phyloP scores from a whole-genome alignment of 2,329 filamentous ascomycete genomes.

The Ampelomyces quisqualis region DNA sequence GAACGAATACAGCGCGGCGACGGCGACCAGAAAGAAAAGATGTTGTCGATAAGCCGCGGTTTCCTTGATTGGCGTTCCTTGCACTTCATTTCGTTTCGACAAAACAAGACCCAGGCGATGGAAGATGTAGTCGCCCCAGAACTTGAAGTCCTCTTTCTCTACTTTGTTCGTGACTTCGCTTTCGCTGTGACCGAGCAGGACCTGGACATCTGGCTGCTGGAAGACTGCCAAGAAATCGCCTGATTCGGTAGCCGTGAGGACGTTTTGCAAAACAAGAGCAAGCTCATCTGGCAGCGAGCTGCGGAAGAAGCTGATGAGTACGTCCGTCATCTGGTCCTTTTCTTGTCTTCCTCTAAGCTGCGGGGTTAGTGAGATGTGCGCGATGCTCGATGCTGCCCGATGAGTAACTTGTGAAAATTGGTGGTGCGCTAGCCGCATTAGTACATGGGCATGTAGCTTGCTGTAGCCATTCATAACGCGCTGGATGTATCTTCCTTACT shows the following conservation, averaged over 20 bases:
- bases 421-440: constrained; percentile 27
- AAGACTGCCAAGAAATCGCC: constrained; percentile 48
- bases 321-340: constrained; percentile 44
- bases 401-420: constrained; percentile 36
- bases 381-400: constrained; percentile 17
- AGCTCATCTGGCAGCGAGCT: constrained; percentile 47
- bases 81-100: constrained; percentile 31
- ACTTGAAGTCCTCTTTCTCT: constrained; percentile 34
- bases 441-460: no score
- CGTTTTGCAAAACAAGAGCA: constrained; percentile 38
- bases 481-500: no score
- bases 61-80: constrained; percentile 26
- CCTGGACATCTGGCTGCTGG: constrained; percentile 42
- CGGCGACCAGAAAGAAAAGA: constrained; percentile 57
- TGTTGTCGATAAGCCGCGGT: constrained; percentile 45
- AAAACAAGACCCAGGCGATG: constrained; percentile 45
- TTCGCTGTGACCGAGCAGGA: constrained; percentile 45
- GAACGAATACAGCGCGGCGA: constrained; percentile 74
- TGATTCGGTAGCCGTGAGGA: constrained; percentile 44
- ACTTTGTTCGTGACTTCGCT: constrained; percentile 36
- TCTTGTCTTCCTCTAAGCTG: constrained; percentile 15
- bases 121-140: constrained; percentile 52
- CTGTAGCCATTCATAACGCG: no score
- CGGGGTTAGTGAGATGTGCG: constrained; percentile 25
- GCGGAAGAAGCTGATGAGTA: constrained; percentile 46